Percentiles rank a stretch among this genome's conserved stretches.
Evolutionary conservation across 163 green algal species (phyloP).

Genomic region (Smithsoniella earleae): DNA sequence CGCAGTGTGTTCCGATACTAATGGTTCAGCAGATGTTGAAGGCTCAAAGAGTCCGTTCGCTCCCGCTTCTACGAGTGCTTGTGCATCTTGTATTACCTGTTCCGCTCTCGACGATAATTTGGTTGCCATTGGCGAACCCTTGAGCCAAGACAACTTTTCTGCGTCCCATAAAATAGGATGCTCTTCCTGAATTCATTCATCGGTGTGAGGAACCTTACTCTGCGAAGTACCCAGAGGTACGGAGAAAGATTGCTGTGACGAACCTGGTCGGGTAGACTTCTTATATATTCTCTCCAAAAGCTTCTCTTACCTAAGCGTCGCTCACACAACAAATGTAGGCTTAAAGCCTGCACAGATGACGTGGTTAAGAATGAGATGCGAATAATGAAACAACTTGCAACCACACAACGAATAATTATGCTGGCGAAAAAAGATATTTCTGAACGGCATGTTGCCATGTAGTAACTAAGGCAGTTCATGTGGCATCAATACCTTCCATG

Average conservation of each 20-base stretch:
- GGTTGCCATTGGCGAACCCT: conserved; percentile 36
- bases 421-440: neutral
- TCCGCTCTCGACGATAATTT: conserved; percentile 34
- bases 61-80: conserved; percentile 38
- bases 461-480: neutral
- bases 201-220: too few species aligned
- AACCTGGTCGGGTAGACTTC: conserved; percentile 19
- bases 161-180: conserved; percentile 45
- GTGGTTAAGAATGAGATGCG: too few species aligned
- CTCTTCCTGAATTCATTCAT: conserved; percentile 38
- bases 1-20: conserved; percentile 38
- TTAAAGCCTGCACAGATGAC: conserved; percentile 5
- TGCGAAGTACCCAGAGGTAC: neutral
- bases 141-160: conserved; percentile 37
- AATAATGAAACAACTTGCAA: too few species aligned
- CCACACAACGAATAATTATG: neutral
- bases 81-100: conserved; percentile 42
- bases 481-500: conserved; percentile 5
- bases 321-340: conserved; percentile 14
- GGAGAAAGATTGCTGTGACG: neutral
- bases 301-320: conserved; percentile 6
- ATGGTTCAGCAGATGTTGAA: neutral
- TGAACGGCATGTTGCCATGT: neutral
- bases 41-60: conserved; percentile 40
- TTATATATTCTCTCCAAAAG: conserved; percentile 28